phyloP scores from a whole-genome alignment of 306 rosid species.

The Abrus precatorius region DNA sequence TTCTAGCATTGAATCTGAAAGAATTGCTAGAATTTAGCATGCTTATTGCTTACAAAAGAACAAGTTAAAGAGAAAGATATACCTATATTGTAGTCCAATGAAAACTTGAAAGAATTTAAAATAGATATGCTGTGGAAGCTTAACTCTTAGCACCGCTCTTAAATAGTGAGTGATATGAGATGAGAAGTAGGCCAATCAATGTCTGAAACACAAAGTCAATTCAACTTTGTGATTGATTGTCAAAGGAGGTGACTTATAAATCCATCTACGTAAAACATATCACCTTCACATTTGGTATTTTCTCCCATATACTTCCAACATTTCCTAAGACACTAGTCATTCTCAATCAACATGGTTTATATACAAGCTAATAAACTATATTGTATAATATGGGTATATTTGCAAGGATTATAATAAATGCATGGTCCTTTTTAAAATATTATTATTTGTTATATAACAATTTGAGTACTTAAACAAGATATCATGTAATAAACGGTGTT shows the following conservation, averaged over 20 bases:
- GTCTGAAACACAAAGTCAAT: background rate
- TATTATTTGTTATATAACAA: too few species aligned
- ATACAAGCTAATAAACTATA: too few species aligned
- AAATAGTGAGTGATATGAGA: background rate
- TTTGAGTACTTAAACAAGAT: too few species aligned
- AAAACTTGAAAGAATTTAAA: conserved; percentile 11
- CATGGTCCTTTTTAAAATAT: too few species aligned
- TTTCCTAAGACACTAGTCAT: too few species aligned
- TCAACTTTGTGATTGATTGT: background rate
- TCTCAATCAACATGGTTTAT: too few species aligned
- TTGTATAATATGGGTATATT: too few species aligned
- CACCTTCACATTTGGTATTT: background rate
- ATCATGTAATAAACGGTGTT: too few species aligned
- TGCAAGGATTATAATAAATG: too few species aligned
- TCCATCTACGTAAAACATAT: background rate
- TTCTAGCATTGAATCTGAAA: background rate
- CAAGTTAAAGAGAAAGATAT: background rate
- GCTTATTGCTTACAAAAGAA: background rate
- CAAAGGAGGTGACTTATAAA: conserved; percentile 16
- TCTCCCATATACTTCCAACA: too few species aligned
- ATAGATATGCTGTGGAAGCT: background rate
- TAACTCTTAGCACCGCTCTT: background rate
- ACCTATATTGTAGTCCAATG: background rate
- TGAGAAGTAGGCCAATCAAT: background rate
- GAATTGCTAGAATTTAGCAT: background rate